Evolutionary conservation across 129 eudicot species (phyloP), one percentile per base, ranked within the genome.

Genomic region (Flaveria linearis): DNA sequence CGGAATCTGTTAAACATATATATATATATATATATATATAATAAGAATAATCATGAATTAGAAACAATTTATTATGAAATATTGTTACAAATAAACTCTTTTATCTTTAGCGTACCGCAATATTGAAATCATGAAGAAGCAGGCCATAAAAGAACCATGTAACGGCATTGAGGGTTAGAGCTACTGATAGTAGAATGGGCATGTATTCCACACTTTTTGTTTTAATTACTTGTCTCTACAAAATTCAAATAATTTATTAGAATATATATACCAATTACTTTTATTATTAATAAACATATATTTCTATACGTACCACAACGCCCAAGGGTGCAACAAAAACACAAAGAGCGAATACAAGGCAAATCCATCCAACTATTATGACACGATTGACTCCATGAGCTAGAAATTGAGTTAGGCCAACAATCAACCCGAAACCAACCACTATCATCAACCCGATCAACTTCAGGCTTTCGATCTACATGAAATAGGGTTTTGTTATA

Each of bases 71-170:
- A 39, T 51, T 41, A 50, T 23, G 12, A 45, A 45, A 6, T 25
- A 2, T 16, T 7, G 26, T 9, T 42, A 9, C 28, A 26, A 26
- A 26, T 26, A 26, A 63, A 15, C 13, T 63, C 22, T 63, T 63
- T 14, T 13, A 2, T 13, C 1, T 13, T 43, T 13, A 62, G 43
- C 94, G 13, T 87, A 91, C 97, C 47, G 97, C 96, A 36, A 91
- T 85, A 75, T 91, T 85, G 46, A 42, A 85, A 78, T 92, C 97
- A 23, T 78, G 83, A 63, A 78, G 85, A 51, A 89, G 84, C 36
- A 87, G 75, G 18, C 97, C 97, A 15, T 87, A 91, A 63, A 91
- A 87, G 87, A 92, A 92, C 97, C 97, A 92, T 78, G 87, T 86
- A 11, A 92, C 76, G 2, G 97, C 97, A 46, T 90, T 92, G 16